These are phyloP conservation scores for Cytospora paraplurivora DNA, from an alignment of 2,329 filamentous ascomycete species.

Conservation along the genomic window DNA sequence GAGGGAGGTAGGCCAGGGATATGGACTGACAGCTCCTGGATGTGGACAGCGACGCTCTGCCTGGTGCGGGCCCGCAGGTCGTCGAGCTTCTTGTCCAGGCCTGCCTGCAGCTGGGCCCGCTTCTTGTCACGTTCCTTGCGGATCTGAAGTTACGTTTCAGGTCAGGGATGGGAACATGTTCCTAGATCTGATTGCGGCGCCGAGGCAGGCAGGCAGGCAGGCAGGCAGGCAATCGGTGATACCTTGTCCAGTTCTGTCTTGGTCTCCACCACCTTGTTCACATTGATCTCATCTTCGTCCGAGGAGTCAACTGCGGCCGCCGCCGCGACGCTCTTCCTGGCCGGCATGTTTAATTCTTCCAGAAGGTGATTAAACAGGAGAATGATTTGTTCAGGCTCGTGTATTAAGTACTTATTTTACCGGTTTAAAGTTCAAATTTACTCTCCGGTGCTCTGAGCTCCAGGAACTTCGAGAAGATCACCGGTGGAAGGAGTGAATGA, in stretches of 20 bases:
- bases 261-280: constrained; percentile 31
- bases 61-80: constrained; percentile 17
- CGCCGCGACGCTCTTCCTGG: constrained; percentile 20
- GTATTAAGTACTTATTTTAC: not conserved
- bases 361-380: too few species aligned
- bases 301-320: constrained; percentile 16
- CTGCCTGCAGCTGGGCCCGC: constrained; percentile 22
- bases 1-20: not conserved
- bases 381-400: not conserved
- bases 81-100: constrained; percentile 20
- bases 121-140: constrained; percentile 27
- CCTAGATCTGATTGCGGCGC: not conserved
- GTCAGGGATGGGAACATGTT: not conserved
- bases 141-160: constrained; percentile 14
- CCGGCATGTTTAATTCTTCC: constrained; percentile 21
- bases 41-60: constrained; percentile 21
- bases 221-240: not conserved
- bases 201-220: too few species aligned
- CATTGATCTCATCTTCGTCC: constrained; percentile 30
- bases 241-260: constrained; percentile 29
- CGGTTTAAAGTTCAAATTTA: not conserved
- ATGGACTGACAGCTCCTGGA: constrained; percentile 18
- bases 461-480: not conserved
- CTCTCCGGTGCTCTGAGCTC: too few species aligned
- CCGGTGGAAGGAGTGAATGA: not conserved